Conservation (phyloP, 1,139 yeast genomes). For the Taphrina betulina region DNA sequence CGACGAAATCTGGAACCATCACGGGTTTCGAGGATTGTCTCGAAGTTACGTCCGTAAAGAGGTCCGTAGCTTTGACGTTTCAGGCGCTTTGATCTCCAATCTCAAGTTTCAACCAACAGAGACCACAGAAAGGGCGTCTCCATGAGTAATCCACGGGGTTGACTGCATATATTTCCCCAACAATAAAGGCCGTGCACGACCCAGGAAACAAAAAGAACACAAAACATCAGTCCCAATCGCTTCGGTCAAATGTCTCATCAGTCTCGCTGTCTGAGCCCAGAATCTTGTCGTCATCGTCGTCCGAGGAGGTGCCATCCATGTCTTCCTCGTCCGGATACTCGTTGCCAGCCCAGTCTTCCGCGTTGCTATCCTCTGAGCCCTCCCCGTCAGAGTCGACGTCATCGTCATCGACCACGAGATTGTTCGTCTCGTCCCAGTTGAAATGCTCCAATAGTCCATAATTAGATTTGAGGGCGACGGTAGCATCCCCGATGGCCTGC, state of each 20-base stretch:
- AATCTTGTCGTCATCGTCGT: background rate
- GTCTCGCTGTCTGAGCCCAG: slow-evolving; percentile 8
- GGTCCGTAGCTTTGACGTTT: no score
- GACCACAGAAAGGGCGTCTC: no score
- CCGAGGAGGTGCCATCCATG: background rate
- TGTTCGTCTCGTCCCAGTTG: slow-evolving; percentile 15
- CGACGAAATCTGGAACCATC: no score
- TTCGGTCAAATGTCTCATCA: slow-evolving; percentile 4
- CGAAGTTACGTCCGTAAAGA: no score
- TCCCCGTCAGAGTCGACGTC: slow-evolving; percentile 4
- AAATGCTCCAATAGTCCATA: slow-evolving; percentile 29
- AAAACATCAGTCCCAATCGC: slow-evolving; percentile 16
- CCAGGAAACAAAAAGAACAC: no score
- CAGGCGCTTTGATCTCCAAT: no score
- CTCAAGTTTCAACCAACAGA: no score
- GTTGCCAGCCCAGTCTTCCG: slow-evolving; percentile 25
- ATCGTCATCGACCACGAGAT: slow-evolving; percentile 17
- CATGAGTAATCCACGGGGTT: no score
- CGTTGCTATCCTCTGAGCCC: slow-evolving; percentile 25
- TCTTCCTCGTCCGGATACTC: slow-evolving; percentile 30
- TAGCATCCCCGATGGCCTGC: slow-evolving; percentile 19
- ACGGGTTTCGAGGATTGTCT: no score
- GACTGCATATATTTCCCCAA: no score
- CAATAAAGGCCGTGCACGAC: no score
- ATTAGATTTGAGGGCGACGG: slow-evolving; percentile 6